A percentile compares a stretch with the other conserved stretches of the same genome.
These are phyloP conservation scores for Auricularia sp. DNA, from an alignment of 768 basidiomycete species.

Conservation along the genomic window DNA sequence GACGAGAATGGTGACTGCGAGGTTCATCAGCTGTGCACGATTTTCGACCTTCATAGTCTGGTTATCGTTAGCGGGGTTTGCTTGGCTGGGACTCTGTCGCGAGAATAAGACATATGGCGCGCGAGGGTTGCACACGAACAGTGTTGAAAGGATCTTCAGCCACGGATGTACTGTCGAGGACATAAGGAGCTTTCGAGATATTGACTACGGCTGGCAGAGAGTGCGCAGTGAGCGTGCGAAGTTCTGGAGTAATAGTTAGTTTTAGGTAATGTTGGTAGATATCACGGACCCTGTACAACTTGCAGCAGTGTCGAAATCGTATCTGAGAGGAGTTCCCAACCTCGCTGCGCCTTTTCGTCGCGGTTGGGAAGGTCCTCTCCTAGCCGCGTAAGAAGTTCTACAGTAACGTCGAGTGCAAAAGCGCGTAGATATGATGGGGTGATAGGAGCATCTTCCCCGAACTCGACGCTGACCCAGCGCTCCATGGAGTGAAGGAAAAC, in stretches of 20 bases:
- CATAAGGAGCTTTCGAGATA: background rate
- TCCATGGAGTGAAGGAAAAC: background rate
- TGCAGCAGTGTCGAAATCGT: background rate
- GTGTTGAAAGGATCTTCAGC: background rate
- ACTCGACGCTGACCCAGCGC: background rate
- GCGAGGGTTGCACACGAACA: background rate
- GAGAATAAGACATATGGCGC: background rate
- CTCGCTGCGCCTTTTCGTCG: background rate
- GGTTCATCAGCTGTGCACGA: background rate
- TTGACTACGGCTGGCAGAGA: background rate
- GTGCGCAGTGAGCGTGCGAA: background rate
- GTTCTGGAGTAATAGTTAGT: background rate
- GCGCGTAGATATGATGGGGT: background rate
- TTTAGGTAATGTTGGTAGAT: background rate
- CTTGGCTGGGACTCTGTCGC: background rate
- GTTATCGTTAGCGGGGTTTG: background rate
- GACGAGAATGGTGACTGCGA: background rate
- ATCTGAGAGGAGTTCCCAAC: background rate
- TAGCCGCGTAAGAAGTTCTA: background rate
- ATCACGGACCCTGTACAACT: background rate
- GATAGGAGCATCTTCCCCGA: background rate
- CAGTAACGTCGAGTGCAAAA: background rate
- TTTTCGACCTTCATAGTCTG: background rate
- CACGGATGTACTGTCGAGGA: background rate
- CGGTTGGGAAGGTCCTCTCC: background rate